Percentiles rank a stretch among this genome's conserved stretches.
Evolutionary conservation across 2,329 filamentous ascomycete species (phyloP).

Genomic region (Penicillium italicum): DNA sequence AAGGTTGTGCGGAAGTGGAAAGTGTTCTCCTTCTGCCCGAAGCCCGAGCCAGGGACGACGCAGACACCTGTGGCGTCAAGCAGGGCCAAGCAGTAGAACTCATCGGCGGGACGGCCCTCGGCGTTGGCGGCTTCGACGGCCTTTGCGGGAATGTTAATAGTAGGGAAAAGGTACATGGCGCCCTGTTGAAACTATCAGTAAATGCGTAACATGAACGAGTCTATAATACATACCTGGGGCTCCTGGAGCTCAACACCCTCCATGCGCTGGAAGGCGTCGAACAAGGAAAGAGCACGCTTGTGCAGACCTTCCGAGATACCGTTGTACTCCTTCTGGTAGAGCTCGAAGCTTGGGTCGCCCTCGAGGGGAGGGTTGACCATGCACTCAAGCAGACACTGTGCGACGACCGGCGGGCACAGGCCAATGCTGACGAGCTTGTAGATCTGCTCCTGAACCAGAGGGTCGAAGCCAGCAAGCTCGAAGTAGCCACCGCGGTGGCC

Average conservation of each 20-base stretch:
- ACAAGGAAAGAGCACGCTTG: constrained; percentile 76
- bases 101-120: constrained; percentile 73
- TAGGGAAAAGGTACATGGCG: constrained; percentile 98
- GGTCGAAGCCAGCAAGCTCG: constrained; percentile 86
- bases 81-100: constrained; percentile 89
- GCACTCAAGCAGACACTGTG: constrained; percentile 92
- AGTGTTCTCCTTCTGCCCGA: constrained; percentile 87
- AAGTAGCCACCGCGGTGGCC: constrained; percentile 98
- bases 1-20: constrained; percentile 97
- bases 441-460: constrained; percentile 82
- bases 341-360: constrained; percentile 77
- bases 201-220: not conserved
- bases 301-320: constrained; percentile 74
- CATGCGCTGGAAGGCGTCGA: constrained; percentile 89
- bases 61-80: constrained; percentile 94
- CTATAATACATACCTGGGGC: constrained; percentile 57
- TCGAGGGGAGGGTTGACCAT: constrained; percentile 93
- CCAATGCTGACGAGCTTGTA: constrained; percentile 99
- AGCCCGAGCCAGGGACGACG: constrained; percentile 86
- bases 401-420: constrained; percentile 90
- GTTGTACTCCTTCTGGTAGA: constrained; percentile 83
- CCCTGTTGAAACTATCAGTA: constrained; percentile 53
- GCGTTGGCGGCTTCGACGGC: constrained; percentile 71
- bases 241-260: constrained; percentile 88
- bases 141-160: constrained; percentile 73